These are phyloP conservation scores for Acanthamoeba lenticulata DNA, from an alignment of 208 protist genomes.

Conservation along the genomic window DNA sequence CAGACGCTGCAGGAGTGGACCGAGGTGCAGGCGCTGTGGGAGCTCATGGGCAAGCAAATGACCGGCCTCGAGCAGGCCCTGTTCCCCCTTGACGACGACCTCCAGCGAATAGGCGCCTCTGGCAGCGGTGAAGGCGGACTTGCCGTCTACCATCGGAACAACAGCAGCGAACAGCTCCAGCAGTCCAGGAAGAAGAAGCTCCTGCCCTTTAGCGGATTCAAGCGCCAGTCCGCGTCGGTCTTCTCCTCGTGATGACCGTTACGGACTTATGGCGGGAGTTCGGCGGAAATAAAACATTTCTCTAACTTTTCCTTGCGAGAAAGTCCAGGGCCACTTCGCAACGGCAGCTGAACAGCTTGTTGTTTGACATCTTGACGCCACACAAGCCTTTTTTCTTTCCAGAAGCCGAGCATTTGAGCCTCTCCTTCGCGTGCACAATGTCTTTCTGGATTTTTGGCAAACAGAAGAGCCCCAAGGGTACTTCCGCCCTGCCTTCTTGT, in stretches of 20 bases:
- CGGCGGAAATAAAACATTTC: too few species aligned
- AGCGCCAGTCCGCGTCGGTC: neutral
- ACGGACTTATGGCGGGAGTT: too few species aligned
- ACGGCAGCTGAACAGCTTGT: too few species aligned
- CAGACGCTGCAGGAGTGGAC: constrained; percentile 48
- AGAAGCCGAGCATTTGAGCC: too few species aligned
- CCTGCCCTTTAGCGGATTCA: neutral
- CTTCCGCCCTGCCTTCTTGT: neutral
- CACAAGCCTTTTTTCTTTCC: too few species aligned
- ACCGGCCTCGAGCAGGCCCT: constrained; percentile 16
- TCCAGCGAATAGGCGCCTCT: neutral
- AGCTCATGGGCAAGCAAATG: constrained; percentile 41
- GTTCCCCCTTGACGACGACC: neutral
- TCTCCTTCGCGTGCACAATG: too few species aligned
- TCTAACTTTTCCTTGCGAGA: too few species aligned
- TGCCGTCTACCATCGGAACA: neutral
- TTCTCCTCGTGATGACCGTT: neutral
- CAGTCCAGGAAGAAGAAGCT: constrained; percentile 9
- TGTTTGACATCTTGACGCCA: too few species aligned
- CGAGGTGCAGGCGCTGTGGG: constrained; percentile 47
- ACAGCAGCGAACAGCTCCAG: neutral
- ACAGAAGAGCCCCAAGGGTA: constrained; percentile 77
- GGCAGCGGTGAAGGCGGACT: too few species aligned
- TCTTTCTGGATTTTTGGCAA: constrained; percentile 75
- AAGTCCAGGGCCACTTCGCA: too few species aligned